Evolutionary conservation across 805 yeast genomes (phyloP).

Genomic region (Henningerozyma blattae): DNA sequence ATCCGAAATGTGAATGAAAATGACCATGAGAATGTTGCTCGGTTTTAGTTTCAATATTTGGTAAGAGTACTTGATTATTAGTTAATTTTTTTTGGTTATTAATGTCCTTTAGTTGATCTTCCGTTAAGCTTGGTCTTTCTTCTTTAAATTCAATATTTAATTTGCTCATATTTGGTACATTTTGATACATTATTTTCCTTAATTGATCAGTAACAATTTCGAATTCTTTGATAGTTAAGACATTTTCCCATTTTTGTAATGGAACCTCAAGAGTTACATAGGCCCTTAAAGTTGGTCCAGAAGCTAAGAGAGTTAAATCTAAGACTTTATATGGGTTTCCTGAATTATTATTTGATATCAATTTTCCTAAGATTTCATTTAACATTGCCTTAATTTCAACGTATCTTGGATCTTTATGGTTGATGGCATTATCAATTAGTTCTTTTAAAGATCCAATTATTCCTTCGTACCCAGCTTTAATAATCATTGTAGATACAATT

Average conservation of each 20-base stretch:
- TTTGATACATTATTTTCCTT: conserved; percentile 21
- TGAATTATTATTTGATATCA: conserved; percentile 22
- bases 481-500: conserved; percentile 67
- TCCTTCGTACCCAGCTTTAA: conserved; percentile 76
- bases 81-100: conserved; percentile 9
- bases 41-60: conserved; percentile 4
- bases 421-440: conserved; percentile 61
- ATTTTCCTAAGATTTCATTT: not conserved
- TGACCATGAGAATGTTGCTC: conserved; percentile 9
- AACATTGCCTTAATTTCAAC: conserved; percentile 29
- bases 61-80: conserved; percentile 5
- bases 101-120: conserved; percentile 16
- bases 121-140: conserved; percentile 2
- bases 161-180: conserved; percentile 32
- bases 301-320: conserved; percentile 34
- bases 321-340: conserved; percentile 24
- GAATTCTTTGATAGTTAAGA: conserved; percentile 26
- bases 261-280: conserved; percentile 25
- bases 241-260: conserved; percentile 28
- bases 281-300: conserved; percentile 42
- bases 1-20: conserved; percentile 10
- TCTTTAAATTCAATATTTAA: conserved; percentile 27
- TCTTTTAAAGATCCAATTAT: conserved; percentile 60
- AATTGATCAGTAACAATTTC: conserved; percentile 26
- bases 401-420: conserved; percentile 39